Evolutionary conservation across 208 protist genomes (phyloP).

Genomic region (Acanthamoeba culbertsoni): DNA sequence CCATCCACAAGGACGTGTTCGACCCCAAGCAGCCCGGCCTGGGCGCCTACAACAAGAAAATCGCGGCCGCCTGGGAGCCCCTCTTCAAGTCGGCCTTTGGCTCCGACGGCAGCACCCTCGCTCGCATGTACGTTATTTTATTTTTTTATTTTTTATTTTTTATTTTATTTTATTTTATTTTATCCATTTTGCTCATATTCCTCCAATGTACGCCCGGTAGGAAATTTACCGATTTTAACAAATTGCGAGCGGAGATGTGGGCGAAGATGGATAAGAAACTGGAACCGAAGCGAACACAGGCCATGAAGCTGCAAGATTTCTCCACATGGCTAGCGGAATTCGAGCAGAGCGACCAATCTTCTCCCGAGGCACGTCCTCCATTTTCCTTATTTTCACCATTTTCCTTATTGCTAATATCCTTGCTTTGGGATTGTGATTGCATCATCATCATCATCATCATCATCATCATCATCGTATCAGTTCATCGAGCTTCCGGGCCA

Average conservation of each 20-base stretch:
- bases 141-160: neutral
- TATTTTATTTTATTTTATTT: neutral
- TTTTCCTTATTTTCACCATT: too few relatives aligned
- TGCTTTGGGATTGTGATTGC: too few relatives aligned
- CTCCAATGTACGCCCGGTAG: neutral
- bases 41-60: conserved; percentile 69
- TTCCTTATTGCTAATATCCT: too few relatives aligned
- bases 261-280: conserved; percentile 58
- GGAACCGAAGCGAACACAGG: conserved; percentile 53
- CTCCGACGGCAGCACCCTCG: conserved; percentile 14
- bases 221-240: conserved; percentile 45
- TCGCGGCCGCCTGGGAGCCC: conserved; percentile 69
- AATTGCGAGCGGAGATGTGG: conserved; percentile 16
- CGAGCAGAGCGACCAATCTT: conserved; percentile 56
- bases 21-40: conserved; percentile 64
- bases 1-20: conserved; percentile 76
- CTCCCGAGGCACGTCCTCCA: neutral
- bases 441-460: too few relatives aligned
- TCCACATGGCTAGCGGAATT: conserved; percentile 76
- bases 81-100: conserved; percentile 50
- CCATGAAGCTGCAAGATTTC: conserved; percentile 76
- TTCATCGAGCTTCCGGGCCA: conserved; percentile 82
- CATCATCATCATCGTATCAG: neutral
- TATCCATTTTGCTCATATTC: neutral
- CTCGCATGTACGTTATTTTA: neutral